Base-by-base conservation (phyloP, 2,329 filamentous ascomycete genomes). In the Pseudogymnoascus sp. region DNA sequence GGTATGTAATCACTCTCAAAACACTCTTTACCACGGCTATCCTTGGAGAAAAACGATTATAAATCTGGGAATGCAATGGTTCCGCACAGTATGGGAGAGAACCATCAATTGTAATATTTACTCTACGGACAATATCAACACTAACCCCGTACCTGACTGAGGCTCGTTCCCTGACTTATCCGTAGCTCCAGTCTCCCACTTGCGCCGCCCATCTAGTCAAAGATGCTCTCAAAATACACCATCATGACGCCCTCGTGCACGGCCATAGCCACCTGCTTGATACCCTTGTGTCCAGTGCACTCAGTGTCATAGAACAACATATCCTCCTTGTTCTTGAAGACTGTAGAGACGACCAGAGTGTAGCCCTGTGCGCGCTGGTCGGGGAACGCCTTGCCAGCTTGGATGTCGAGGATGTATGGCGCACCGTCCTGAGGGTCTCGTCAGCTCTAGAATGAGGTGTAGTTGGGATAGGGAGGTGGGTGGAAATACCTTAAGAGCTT, bases 231-330 rank as follows among this genome's bases (percentile, higher is more conserved):
- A 29, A 60, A 65, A 61, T 64, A 66, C n/a, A 67, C 49, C 35
- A 63, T 68, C 67, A 68, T 64, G 14, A 67, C 21, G 12, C 65
- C 67, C 33, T 58, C 39, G 26, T 65, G 61, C 41, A 66, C 31
- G 39, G 62, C 61, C 37, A 60, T 68, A 60, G 66, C 59, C 43
- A 64, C 63, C 4, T 21, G 39, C 70, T 80, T 81, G 65, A 84
- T 72, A 19, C 74, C 77, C 62, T 73, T 74, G 67, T 86, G 83
- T 23, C 81, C 82, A 66, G 76, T 76, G 66, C 81, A 83, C 63
- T 81, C 74, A 4, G 72, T 76, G 69, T 85, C 83, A 69, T 84
- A 86, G 70, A 78, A 85, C 49, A 81, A 74, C 79, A 85, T 81
- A 67, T 85, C 83, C 21, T 81, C 80, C 52, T 80, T 66, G n/a